These are phyloP conservation scores for Clonostachys chloroleuca DNA, from an alignment of 2,329 filamentous ascomycete species.

Conservation along the genomic window DNA sequence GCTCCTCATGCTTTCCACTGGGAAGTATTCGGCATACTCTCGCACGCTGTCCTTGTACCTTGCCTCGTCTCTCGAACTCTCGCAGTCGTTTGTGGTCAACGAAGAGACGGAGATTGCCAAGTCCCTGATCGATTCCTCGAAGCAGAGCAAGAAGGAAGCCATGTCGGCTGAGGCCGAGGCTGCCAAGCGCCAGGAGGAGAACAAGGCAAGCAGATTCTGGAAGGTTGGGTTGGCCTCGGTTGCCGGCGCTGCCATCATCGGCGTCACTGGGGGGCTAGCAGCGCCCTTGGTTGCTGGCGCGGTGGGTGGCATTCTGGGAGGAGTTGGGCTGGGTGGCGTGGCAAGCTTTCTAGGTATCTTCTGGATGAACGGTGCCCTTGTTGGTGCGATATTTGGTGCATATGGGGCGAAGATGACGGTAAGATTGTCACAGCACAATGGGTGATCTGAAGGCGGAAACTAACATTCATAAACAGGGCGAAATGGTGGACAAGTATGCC, in stretches of 20 bases:
- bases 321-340: constrained; percentile 78
- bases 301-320: constrained; percentile 79
- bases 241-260: constrained; percentile 85
- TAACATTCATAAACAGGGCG: constrained; percentile 41
- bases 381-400: constrained; percentile 84
- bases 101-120: constrained; percentile 75
- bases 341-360: constrained; percentile 83
- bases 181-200: constrained; percentile 67
- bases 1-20: constrained; percentile 65
- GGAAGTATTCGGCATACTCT: constrained; percentile 72
- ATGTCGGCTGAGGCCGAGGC: constrained; percentile 76
- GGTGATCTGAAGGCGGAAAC: background rate
- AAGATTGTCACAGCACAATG: constrained; percentile 12
- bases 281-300: constrained; percentile 85
- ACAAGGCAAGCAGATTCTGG: constrained; percentile 70
- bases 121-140: constrained; percentile 64
- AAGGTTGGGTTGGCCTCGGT: constrained; percentile 88
- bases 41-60: constrained; percentile 64
- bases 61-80: constrained; percentile 61
- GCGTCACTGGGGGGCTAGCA: constrained; percentile 85
- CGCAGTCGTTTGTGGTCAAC: constrained; percentile 55
- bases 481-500: constrained; percentile 85
- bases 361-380: constrained; percentile 79
- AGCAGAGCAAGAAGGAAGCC: constrained; percentile 30
- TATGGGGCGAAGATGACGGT: constrained; percentile 74